Base-by-base conservation (phyloP, 1,284 basidiomycete species). In the Thelephora terrestris region DNA sequence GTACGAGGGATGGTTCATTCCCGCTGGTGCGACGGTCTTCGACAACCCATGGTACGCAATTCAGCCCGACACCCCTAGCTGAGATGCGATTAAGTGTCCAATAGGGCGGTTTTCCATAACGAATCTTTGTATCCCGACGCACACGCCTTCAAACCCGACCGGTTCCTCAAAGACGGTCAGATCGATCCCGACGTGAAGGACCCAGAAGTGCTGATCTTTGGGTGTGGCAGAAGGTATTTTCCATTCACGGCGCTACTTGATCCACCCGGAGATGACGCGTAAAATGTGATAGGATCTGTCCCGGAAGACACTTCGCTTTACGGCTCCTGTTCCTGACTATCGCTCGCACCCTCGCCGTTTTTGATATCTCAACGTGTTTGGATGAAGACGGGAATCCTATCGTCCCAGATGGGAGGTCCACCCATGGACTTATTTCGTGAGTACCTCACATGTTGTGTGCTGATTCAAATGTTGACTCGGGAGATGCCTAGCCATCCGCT, bases 1-100 rank as follows among this genome's bases (percentile, higher is more conserved):
- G 36, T 62, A 61, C 35, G 52, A 56, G 21, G 59, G 56, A 10
- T 56, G 55, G 43, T 53, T 56, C 36, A 58, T 63, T 9, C 61
- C 61, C 1, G 55, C 54, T 24, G 57, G 53, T 24, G 52, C 61
- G 5, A 38, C 56, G 21, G 46, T 60, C 10, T 47, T 61, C 20
- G 54, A 53, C 20, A 60, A 60, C 16, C 29, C 36, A 14, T 50
- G 49, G 49, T 50, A 32, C 20, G 36, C 35, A 10, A 10, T 17
- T 18, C n/a, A 7, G 24, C 18, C 9, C 9, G 14, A 32, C 29
- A 25, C 23, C 29, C 12, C 21, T 43, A 1, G 7, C 4, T 20
- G 25, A 2, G 14, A 20, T 10, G 16, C 36, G 6, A 18, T 47
- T 21, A 16, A 45, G 7, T 37, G 43, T 34, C 14, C 10, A 21